phyloP scores from a whole-genome alignment of 257 asterid genomes.

The Solanum bukasovii region DNA sequence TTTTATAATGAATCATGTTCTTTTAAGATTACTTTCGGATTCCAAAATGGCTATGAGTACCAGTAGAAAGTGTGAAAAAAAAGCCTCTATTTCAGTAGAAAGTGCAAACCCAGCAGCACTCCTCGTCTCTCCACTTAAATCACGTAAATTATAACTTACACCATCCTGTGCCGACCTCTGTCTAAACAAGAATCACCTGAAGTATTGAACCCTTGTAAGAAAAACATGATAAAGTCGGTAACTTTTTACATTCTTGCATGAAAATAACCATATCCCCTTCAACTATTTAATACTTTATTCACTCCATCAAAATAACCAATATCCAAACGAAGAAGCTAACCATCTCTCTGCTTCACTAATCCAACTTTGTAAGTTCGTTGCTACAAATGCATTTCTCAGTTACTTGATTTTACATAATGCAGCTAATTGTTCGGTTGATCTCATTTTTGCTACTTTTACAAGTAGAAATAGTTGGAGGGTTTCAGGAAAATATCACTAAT shows the following conservation, averaged over 20 bases:
- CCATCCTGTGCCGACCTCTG: not conserved
- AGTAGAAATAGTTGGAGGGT: not conserved
- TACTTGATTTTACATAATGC: not conserved
- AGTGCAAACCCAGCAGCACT: not conserved
- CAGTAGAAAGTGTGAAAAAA: not conserved
- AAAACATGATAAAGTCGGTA: not conserved
- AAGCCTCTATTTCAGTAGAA: not conserved
- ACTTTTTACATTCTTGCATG: not conserved
- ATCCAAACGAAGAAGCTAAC: not conserved
- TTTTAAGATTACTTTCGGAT: not conserved
- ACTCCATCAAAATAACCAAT: not conserved
- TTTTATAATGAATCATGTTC: not conserved
- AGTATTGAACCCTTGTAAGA: not conserved
- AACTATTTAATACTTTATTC: not conserved
- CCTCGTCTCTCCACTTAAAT: not conserved
- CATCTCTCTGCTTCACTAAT: not conserved
- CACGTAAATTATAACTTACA: conserved; percentile 1
- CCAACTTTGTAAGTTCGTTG: not conserved
- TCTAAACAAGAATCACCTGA: conserved; percentile 1
- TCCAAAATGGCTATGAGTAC: not conserved
- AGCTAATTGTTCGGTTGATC: not conserved
- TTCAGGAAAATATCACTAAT: conserved; percentile 10
- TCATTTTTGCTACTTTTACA: not conserved
- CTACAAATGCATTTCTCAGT: not conserved
- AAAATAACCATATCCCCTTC: not conserved